Evolutionary conservation across 2,329 filamentous ascomycete species (phyloP).

Genomic region (Fusarium goolgardi): DNA sequence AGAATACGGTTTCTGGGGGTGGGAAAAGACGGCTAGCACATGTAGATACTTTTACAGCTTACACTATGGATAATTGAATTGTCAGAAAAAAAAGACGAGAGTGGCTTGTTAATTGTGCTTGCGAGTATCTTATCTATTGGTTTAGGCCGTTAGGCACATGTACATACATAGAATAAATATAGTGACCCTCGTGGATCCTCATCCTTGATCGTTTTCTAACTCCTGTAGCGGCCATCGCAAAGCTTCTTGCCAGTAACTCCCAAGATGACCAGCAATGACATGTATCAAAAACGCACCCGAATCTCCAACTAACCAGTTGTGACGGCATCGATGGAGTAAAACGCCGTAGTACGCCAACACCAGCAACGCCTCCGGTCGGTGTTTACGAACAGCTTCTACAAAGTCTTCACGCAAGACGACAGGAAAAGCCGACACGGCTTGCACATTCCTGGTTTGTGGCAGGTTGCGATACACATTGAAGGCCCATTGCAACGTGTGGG

Average conservation of each 20-base stretch:
- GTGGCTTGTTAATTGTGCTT: not conserved
- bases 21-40: not conserved
- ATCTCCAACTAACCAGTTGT: constrained; percentile 55
- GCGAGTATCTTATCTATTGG: not conserved
- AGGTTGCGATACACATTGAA: constrained; percentile 50
- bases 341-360: constrained; percentile 63
- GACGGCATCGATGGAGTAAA: constrained; percentile 57
- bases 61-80: constrained; percentile 20
- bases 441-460: constrained; percentile 39
- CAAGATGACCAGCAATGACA: constrained; percentile 50
- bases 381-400: constrained; percentile 51
- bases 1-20: constrained; percentile 9
- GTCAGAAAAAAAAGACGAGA: not conserved
- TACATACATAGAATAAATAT: not conserved
- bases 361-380: constrained; percentile 57
- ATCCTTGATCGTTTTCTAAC: constrained; percentile 46
- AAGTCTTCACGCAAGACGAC: constrained; percentile 51
- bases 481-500: constrained; percentile 49
- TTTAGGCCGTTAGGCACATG: not conserved
- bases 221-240: constrained; percentile 52
- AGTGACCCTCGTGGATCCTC: not conserved
- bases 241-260: constrained; percentile 50
- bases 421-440: constrained; percentile 51
- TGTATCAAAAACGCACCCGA: constrained; percentile 50
- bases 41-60: constrained; percentile 34